These are phyloP conservation scores for Monosporozyma unispora DNA, from an alignment of 805 yeast genomes.

Conservation along the genomic window DNA sequence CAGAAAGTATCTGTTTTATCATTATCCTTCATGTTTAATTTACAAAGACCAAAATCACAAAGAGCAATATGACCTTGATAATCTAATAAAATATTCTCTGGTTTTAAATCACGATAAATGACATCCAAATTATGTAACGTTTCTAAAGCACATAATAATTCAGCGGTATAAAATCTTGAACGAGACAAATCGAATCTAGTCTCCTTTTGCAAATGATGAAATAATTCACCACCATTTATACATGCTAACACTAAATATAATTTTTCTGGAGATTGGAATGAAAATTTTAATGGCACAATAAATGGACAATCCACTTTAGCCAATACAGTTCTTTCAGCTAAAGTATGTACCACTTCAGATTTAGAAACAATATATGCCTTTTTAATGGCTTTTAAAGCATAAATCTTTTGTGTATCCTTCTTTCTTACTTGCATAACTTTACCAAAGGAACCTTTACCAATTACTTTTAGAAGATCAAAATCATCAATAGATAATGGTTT, in stretches of 20 bases:
- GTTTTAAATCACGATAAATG: slow-evolving; percentile 90
- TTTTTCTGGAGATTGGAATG: slow-evolving; percentile 96
- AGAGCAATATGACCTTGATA: slow-evolving; percentile 96
- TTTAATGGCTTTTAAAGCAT: slow-evolving; percentile 88
- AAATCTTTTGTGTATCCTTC: slow-evolving; percentile 88
- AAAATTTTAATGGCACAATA: slow-evolving; percentile 90
- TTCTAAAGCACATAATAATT: slow-evolving; percentile 85
- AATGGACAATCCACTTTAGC: slow-evolving; percentile 92
- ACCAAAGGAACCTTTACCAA: slow-evolving; percentile 97
- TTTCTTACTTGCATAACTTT: slow-evolving; percentile 98
- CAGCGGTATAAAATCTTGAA: slow-evolving; percentile 90
- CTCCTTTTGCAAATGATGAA: slow-evolving; percentile 86
- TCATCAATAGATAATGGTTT: slow-evolving; percentile 79
- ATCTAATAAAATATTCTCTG: slow-evolving; percentile 88
- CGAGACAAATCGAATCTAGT: slow-evolving; percentile 84
- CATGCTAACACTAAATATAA: slow-evolving; percentile 83
- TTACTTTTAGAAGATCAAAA: slow-evolving; percentile 85
- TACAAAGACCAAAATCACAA: slow-evolving; percentile 95
- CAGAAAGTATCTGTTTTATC: slow-evolving; percentile 90
- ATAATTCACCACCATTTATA: slow-evolving; percentile 94
- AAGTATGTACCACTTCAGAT: slow-evolving; percentile 90
- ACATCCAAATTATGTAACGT: slow-evolving; percentile 85
- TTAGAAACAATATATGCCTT: slow-evolving; percentile 91
- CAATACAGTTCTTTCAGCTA: slow-evolving; percentile 91
- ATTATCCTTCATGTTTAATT: slow-evolving; percentile 83